A percentile compares a stretch with the other conserved stretches of the same genome.
Evolutionary conservation across 2,329 filamentous ascomycete species (phyloP).

Genomic region (Colletotrichum paranaense): DNA sequence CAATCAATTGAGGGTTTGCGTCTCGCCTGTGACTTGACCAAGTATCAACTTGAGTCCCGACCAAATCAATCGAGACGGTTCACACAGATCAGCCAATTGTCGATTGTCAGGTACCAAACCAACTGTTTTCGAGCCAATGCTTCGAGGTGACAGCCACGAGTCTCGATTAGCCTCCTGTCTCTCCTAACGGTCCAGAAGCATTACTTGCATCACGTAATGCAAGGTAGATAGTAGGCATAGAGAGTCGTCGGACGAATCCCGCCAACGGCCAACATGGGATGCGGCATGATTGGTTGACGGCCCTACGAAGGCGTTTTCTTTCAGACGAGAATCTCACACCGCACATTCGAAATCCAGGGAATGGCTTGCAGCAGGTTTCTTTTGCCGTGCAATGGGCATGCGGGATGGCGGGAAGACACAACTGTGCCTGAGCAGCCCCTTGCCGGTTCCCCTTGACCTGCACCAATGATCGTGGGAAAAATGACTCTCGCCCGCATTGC

Average conservation of each 20-base stretch:
- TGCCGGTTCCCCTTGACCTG: slow-evolving; percentile 8
- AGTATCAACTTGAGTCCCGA: not conserved
- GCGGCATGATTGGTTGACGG: slow-evolving; percentile 17
- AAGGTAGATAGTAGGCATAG: slow-evolving; percentile 25
- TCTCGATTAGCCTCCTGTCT: slow-evolving; percentile 13
- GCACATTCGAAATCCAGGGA: slow-evolving; percentile 30
- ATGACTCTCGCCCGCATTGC: slow-evolving; percentile 15
- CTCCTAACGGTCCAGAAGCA: slow-evolving; percentile 14
- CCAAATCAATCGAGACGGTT: not conserved
- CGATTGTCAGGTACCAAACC: not conserved
- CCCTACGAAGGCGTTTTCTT: slow-evolving; percentile 18
- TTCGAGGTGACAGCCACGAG: not conserved
- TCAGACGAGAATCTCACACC: slow-evolving; percentile 33
- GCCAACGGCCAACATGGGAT: slow-evolving; percentile 20
- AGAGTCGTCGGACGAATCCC: slow-evolving; percentile 24
- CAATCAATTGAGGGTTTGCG: not conserved
- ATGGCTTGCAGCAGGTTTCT: slow-evolving; percentile 32
- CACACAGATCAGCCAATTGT: not conserved
- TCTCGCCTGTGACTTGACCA: not conserved
- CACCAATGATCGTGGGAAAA: slow-evolving; percentile 19
- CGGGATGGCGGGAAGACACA: slow-evolving; percentile 32
- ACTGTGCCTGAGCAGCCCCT: slow-evolving; percentile 32
- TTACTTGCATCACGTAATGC: slow-evolving; percentile 35
- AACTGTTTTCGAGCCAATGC: not conserved
- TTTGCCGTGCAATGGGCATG: slow-evolving; percentile 20